phyloP scores from a whole-genome alignment of 352 stramenopile genomes.

The Phytopythium delawarense region DNA sequence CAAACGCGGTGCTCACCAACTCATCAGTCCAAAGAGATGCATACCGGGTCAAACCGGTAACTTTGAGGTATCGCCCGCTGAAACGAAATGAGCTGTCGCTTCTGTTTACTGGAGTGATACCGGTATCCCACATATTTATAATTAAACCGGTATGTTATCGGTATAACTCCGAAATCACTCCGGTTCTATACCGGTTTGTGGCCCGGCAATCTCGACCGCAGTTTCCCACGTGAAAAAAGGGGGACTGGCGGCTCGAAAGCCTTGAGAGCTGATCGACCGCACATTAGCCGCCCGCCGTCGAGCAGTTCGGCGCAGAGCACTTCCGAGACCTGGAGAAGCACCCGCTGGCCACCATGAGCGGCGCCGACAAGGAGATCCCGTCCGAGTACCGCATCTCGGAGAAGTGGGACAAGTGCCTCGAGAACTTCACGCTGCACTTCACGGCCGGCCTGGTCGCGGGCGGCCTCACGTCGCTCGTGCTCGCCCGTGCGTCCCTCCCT shows the following conservation, averaged over 20 bases:
- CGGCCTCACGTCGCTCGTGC: slow-evolving; percentile 76
- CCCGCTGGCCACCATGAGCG: slow-evolving; percentile 26
- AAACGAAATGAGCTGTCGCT: too few species aligned
- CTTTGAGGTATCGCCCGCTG: too few species aligned
- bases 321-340: background rate
- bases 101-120: too few species aligned
- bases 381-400: slow-evolving; percentile 89
- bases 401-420: slow-evolving; percentile 89
- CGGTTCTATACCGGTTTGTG: background rate
- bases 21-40: too few species aligned
- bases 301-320: background rate
- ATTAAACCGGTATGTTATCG: too few species aligned
- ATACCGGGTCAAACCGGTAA: too few species aligned
- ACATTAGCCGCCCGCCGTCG: background rate
- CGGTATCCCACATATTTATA: too few species aligned
- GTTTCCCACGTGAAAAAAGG: slow-evolving; percentile 1
- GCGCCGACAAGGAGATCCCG: slow-evolving; percentile 56
- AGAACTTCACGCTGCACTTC: slow-evolving; percentile 89
- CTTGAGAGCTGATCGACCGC: background rate
- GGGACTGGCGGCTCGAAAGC: background rate
- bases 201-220: background rate
- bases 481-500: slow-evolving; percentile 80
- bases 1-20: too few species aligned
- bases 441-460: slow-evolving; percentile 72
- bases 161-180: background rate